Evolutionary conservation across 2,329 filamentous ascomycete genomes (phyloP).

Genomic region (Colletotrichum truncatum): DNA sequence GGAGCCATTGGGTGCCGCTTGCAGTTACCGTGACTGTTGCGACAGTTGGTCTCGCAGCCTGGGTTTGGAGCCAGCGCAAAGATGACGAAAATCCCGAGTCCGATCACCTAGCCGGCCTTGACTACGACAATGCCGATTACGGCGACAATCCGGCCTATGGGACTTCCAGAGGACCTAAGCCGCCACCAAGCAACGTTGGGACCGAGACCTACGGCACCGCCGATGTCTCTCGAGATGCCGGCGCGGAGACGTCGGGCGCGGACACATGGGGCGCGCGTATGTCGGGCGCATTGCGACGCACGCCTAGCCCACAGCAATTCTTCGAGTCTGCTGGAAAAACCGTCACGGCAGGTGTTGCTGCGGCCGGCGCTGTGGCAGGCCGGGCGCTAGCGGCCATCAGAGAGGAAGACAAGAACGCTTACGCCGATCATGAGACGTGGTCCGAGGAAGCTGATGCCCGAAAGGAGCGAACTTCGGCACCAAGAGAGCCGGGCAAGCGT

Average conservation of each 20-base stretch:
- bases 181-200: conserved; percentile 48
- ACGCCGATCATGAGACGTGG: conserved; percentile 90
- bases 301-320: conserved; percentile 88
- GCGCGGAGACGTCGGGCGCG: conserved; percentile 34
- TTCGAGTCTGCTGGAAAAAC: conserved; percentile 85
- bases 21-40: conserved; percentile 88
- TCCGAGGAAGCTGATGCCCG: conserved; percentile 86
- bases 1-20: conserved; percentile 90
- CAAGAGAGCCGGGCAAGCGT: conserved; percentile 52
- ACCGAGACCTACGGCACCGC: conserved; percentile 54
- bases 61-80: conserved; percentile 91
- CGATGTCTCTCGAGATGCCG: conserved; percentile 40
- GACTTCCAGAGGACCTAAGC: conserved; percentile 43
- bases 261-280: conserved; percentile 79
- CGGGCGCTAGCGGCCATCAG: conserved; percentile 84
- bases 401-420: conserved; percentile 83
- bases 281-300: conserved; percentile 82
- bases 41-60: conserved; percentile 85
- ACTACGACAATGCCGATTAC: conserved; percentile 59
- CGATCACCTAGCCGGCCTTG: conserved; percentile 61
- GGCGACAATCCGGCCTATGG: conserved; percentile 62
- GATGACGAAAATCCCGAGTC: conserved; percentile 75
- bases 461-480: conserved; percentile 51
- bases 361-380: conserved; percentile 83
- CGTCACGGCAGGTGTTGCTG: conserved; percentile 82